Conservation (phyloP, 2,329 filamentous ascomycete genomes). For the Neonectria magnoliae region DNA sequence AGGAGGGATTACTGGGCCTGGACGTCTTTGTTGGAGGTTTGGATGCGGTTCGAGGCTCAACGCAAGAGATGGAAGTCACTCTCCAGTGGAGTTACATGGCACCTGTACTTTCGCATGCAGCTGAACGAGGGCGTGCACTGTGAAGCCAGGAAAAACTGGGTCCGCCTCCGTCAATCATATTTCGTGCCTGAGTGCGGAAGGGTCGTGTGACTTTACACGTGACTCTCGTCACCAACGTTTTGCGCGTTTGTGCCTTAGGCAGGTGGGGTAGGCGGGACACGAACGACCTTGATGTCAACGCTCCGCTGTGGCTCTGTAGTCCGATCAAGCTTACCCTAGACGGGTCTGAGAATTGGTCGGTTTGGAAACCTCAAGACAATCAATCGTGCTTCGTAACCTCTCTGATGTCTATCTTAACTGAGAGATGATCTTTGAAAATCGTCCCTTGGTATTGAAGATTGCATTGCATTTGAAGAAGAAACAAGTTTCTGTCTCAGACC, state of each 20-base stretch:
- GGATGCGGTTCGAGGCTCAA: constrained; percentile 35
- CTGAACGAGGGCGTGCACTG: constrained; percentile 32
- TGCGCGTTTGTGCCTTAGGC: constrained; percentile 38
- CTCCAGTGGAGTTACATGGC: constrained; percentile 46
- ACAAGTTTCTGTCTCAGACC: neutral
- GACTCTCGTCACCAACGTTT: constrained; percentile 31
- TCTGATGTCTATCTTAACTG: neutral
- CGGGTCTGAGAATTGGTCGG: constrained; percentile 3
- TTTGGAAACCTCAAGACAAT: neutral
- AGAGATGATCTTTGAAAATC: neutral
- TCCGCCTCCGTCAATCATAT: constrained; percentile 30
- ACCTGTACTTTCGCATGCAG: constrained; percentile 48
- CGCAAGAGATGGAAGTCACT: constrained; percentile 47
- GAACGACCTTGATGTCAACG: constrained; percentile 42
- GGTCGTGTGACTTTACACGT: constrained; percentile 39
- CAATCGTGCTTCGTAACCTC: neutral
- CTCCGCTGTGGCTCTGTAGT: constrained; percentile 24
- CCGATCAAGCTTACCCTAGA: constrained; percentile 33
- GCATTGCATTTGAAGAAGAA: no score
- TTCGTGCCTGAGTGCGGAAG: constrained; percentile 31
- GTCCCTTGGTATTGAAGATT: no score
- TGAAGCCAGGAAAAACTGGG: constrained; percentile 29
- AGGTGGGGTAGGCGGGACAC: constrained; percentile 32
- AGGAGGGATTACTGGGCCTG: constrained; percentile 20
- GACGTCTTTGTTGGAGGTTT: constrained; percentile 35